phyloP scores from a whole-genome alignment of 306 rosid species.

The Begonia loranthoides region DNA sequence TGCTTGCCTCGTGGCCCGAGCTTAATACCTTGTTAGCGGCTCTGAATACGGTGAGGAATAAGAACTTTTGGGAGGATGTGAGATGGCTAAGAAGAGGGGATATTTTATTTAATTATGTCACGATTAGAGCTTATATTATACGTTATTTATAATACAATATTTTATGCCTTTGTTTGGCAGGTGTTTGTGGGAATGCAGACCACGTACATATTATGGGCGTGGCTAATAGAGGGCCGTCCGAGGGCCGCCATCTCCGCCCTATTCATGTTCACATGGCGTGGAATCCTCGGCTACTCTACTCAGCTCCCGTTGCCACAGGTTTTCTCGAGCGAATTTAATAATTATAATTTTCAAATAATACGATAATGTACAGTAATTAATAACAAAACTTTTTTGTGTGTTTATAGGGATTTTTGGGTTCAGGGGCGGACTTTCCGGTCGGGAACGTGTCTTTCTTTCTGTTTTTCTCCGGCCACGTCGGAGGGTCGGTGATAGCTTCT shows the following conservation, averaged over 20 bases:
- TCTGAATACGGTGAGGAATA: conserved; percentile 49
- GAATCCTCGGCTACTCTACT: conserved; percentile 79
- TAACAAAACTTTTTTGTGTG: not conserved
- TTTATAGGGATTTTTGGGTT: conserved; percentile 68
- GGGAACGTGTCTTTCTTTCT: conserved; percentile 87
- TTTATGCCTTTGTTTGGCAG: no score
- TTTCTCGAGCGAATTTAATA: no score
- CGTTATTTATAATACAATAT: no score
- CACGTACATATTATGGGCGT: conserved; percentile 65
- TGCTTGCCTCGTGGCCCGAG: conserved; percentile 47
- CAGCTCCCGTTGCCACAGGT: conserved; percentile 96
- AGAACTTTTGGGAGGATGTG: no score
- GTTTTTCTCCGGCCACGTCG: conserved; percentile 82
- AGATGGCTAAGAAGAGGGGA: no score
- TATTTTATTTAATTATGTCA: no score
- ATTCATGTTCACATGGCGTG: conserved; percentile 95
- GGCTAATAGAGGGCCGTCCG: conserved; percentile 85
- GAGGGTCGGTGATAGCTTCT: conserved; percentile 83
- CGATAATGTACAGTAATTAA: no score
- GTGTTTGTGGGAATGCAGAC: conserved; percentile 91
- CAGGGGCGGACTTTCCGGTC: conserved; percentile 83
- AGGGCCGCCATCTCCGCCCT: conserved; percentile 67
- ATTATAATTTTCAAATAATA: no score
- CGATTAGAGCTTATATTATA: no score
- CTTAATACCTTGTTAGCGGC: conserved; percentile 57